phyloP scores from a whole-genome alignment of 179 eudicot genomes.

The Gypsophila paniculata region DNA sequence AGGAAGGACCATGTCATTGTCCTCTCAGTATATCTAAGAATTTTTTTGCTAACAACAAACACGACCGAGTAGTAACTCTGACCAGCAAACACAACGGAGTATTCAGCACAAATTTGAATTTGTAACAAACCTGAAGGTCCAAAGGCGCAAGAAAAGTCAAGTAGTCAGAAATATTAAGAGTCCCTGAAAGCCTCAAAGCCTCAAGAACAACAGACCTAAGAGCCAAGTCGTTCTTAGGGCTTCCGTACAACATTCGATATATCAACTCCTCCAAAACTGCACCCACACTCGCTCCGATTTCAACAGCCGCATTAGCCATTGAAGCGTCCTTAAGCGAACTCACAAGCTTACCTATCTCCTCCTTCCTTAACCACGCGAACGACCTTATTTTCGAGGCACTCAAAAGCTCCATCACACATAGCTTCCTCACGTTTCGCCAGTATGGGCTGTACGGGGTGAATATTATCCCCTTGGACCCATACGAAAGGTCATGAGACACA shows the following conservation, averaged over 20 bases:
- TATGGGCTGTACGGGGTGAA: slow-evolving; percentile 15
- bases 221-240: too few species aligned
- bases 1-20: too few species aligned
- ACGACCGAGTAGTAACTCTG: too few species aligned
- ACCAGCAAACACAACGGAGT: too few species aligned
- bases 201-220: slow-evolving; percentile 14
- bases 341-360: slow-evolving; percentile 12
- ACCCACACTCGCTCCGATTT: slow-evolving; percentile 12
- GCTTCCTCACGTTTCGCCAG: slow-evolving; percentile 17
- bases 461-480: slow-evolving; percentile 14
- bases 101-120: too few species aligned
- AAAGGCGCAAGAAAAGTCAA: slow-evolving; percentile 12
- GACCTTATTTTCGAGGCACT: slow-evolving; percentile 1
- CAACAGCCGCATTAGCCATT: slow-evolving; percentile 3
- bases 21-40: too few species aligned
- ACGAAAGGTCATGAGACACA: slow-evolving; percentile 10
- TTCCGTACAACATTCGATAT: slow-evolving; percentile 22
- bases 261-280: slow-evolving; percentile 19
- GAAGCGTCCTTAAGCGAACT: not conserved
- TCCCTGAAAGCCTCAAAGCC: slow-evolving; percentile 14
- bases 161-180: slow-evolving; percentile 16
- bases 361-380: slow-evolving; percentile 18
- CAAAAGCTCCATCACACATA: slow-evolving; percentile 16
- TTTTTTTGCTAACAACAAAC: too few species aligned
- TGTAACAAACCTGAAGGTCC: slow-evolving; percentile 2